Evolutionary conservation across 2,329 filamentous ascomycete species (phyloP), one percentile per base, ranked within the genome.

Genomic region (Paecilomyces fulvus): DNA sequence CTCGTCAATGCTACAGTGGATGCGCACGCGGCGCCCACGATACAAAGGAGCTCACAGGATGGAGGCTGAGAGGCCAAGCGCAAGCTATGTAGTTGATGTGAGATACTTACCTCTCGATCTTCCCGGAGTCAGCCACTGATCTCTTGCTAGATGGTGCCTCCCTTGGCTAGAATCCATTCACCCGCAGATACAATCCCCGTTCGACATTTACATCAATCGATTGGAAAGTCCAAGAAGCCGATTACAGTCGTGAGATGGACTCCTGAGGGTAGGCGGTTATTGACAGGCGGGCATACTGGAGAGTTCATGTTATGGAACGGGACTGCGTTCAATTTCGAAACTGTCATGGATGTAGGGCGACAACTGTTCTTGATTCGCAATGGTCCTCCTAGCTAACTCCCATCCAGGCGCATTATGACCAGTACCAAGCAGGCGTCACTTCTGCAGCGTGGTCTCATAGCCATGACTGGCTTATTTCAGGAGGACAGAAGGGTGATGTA

Each of bases 281-380:
- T 99, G 69, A 97, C 94, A 0, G 94, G 91, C 21, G 95, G 92
- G 0, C 95, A 91, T 63, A 97, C 92, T 70, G 94, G 94, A 67
- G 94, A 99, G 71, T 99, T 99, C 67, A 99, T 95, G 43, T 76
- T 99, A 3, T 99, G 94, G 94, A 99, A 99, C 71, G 94, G 94
- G 60, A 97, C 92, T 49, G 92, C 91, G 23, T 99, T 99, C 82
- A 97, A 99, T 73, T 99, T 99, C 66, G 94, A 99, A 76, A 97
- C 94, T 3, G 96, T 99, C 28, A 96, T 96, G 89, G 92, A 96
- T 72, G 77, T 80, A 63, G 54, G 74, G 69, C 1, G 25, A 25
- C 33, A 10, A 51, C 14, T 17, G 25, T 7, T 53, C 10, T 10
- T 6, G 12, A 10, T 48, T 7, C 9, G 3, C 5, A 17, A 17